Percentiles rank a stretch among this genome's conserved stretches.
These are phyloP conservation scores for Sphagnurus paluster DNA, from an alignment of 1,284 basidiomycete species.

Conservation along the genomic window DNA sequence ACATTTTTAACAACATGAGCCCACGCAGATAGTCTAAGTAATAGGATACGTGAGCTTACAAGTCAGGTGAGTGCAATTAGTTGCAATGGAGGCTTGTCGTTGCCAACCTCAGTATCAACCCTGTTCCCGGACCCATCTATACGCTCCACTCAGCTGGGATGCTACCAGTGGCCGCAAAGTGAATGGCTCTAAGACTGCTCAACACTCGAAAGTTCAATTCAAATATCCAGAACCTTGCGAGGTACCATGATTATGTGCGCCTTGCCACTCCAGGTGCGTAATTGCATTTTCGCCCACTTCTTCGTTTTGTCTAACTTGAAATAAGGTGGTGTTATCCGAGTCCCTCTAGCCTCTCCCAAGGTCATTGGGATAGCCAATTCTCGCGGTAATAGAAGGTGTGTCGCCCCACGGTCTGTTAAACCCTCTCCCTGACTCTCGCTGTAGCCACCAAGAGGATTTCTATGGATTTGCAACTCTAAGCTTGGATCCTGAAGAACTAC, in stretches of 20 bases:
- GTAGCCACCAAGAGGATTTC: constrained; percentile 84
- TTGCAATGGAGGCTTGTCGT: no score
- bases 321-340: constrained; percentile 48
- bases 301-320: constrained; percentile 9
- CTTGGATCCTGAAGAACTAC: constrained; percentile 73
- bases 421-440: constrained; percentile 17
- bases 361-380: constrained; percentile 77
- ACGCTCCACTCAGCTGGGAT: constrained; percentile 20
- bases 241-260: constrained; percentile 72
- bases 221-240: constrained; percentile 17
- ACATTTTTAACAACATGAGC: no score
- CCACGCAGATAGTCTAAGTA: no score
- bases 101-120: neutral
- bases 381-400: constrained; percentile 72
- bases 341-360: constrained; percentile 53
- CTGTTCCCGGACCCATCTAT: constrained; percentile 1
- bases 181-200: constrained; percentile 34
- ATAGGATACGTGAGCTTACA: no score
- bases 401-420: constrained; percentile 1
- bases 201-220: constrained; percentile 21
- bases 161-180: constrained; percentile 20
- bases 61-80: constrained; percentile 7
- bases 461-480: constrained; percentile 75
- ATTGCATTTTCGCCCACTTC: neutral
- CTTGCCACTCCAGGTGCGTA: constrained; percentile 53